phyloP scores from a whole-genome alignment of 495 filamentous ascomycete genomes.

The Aspergillus baeticus region DNA sequence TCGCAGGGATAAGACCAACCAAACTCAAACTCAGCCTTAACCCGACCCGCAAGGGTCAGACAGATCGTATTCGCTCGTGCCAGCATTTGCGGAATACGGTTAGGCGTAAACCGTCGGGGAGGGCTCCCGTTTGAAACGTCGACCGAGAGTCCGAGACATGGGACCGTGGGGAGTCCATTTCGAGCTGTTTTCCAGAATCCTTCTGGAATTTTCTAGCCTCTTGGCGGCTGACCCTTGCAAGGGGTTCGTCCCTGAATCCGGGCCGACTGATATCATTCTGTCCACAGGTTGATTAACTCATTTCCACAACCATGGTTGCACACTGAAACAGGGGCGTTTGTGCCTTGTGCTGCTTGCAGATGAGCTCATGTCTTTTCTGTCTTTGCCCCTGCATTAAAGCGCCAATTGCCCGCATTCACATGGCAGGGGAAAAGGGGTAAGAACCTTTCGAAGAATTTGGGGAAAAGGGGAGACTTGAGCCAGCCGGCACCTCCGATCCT shows the following conservation, averaged over 20 bases:
- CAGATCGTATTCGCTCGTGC: neutral
- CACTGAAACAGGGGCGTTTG: too few species aligned
- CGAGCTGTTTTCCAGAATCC: slow-evolving; percentile 35
- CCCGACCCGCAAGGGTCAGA: neutral
- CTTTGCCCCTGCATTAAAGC: too few species aligned
- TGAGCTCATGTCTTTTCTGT: too few species aligned
- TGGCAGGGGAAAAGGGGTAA: too few species aligned
- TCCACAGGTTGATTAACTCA: too few species aligned
- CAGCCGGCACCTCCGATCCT: too few species aligned
- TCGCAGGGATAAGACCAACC: neutral
- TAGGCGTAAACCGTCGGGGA: neutral
- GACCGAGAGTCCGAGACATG: neutral
- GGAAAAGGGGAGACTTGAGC: too few species aligned
- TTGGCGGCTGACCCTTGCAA: neutral
- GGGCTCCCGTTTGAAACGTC: neutral
- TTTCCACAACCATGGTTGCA: too few species aligned
- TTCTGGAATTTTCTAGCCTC: slow-evolving; percentile 25
- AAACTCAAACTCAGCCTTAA: slow-evolving; percentile 8
- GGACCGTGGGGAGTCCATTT: slow-evolving; percentile 19
- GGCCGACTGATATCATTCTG: too few species aligned
- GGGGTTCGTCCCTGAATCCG: neutral
- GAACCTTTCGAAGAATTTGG: too few species aligned
- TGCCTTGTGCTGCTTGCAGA: too few species aligned
- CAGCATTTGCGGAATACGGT: slow-evolving; percentile 3
- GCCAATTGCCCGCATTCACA: too few species aligned